A percentile compares a stretch with the other conserved stretches of the same genome.
These are phyloP conservation scores for Schoenoplectus triqueter DNA, from an alignment of 202 grass and related monocot genomes.

Conservation along the genomic window DNA sequence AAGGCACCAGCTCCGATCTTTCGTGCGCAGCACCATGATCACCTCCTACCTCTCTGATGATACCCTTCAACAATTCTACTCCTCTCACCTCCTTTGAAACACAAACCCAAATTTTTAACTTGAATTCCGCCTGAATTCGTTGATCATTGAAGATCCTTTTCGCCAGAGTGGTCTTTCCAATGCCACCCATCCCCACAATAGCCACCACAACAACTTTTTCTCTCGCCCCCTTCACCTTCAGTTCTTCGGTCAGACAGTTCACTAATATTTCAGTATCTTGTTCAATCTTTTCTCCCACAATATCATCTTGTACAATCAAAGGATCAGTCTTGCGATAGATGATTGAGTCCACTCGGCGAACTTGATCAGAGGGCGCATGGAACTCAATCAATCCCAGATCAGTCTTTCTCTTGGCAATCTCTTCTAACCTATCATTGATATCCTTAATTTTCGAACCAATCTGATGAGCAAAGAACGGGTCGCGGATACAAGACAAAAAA, in stretches of 20 bases:
- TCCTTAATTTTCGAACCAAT: no score
- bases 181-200: no score
- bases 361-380: background rate
- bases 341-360: background rate
- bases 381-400: background rate
- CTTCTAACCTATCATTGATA: no score
- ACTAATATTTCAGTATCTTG: no score
- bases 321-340: background rate
- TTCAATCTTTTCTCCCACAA: slow-evolving; percentile 13
- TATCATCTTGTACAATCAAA: background rate
- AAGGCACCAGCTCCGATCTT: background rate
- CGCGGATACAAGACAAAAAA: no score
- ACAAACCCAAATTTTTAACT: slow-evolving; percentile 3
- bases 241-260: no score
- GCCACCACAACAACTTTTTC: no score
- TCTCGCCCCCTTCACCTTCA: no score
- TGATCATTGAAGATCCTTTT: background rate
- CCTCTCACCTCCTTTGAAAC: background rate
- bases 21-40: background rate
- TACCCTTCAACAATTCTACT: background rate
- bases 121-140: background rate
- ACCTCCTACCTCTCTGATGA: background rate
- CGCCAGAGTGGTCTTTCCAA: no score
- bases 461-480: no score
- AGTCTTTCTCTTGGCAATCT: background rate